phyloP scores from a whole-genome alignment of 2,329 filamentous ascomycete species.

The Arthroderma sp. region DNA sequence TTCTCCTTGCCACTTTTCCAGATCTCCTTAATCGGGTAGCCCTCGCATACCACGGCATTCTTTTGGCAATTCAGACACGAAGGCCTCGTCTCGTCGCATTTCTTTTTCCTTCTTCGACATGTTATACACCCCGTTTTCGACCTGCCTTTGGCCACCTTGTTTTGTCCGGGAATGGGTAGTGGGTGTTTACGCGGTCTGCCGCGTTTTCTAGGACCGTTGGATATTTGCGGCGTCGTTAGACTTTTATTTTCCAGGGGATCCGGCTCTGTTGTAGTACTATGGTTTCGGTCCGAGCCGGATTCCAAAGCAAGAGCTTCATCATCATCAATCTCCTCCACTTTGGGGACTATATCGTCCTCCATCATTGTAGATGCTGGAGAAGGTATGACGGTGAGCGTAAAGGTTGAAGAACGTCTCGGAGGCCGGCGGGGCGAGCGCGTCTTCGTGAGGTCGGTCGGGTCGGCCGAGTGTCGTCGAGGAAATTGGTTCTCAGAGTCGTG shows the following conservation, averaged over 20 bases:
- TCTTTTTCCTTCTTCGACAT: conserved; percentile 48
- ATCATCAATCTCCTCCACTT: conserved; percentile 42
- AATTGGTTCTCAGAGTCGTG: neutral
- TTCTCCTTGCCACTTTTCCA: conserved; percentile 79
- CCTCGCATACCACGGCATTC: conserved; percentile 83
- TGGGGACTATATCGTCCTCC: conserved; percentile 33
- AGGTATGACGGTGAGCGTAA: conserved; percentile 17
- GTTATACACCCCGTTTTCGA: conserved; percentile 48
- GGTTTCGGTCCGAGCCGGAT: conserved; percentile 19
- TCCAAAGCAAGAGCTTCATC: conserved; percentile 21
- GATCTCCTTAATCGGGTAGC: conserved; percentile 72
- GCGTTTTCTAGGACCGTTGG: conserved; percentile 44
- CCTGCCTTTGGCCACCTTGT: conserved; percentile 63
- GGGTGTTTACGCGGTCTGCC: conserved; percentile 76
- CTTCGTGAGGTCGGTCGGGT: too few species aligned
- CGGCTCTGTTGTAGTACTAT: conserved; percentile 16
- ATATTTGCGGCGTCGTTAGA: conserved; percentile 7
- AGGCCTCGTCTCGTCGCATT: conserved; percentile 39
- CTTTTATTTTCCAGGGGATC: conserved; percentile 15
- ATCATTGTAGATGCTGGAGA: conserved; percentile 12
- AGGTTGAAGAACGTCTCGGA: conserved; percentile 7
- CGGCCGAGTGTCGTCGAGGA: too few species aligned
- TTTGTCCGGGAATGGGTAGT: conserved; percentile 44
- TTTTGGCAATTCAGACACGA: conserved; percentile 67
- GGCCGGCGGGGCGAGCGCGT: too few species aligned